A percentile compares a stretch with the other conserved stretches of the same genome.
Conservation (phyloP, 306 rosid genomes). For the Medicago lupulina region DNA sequence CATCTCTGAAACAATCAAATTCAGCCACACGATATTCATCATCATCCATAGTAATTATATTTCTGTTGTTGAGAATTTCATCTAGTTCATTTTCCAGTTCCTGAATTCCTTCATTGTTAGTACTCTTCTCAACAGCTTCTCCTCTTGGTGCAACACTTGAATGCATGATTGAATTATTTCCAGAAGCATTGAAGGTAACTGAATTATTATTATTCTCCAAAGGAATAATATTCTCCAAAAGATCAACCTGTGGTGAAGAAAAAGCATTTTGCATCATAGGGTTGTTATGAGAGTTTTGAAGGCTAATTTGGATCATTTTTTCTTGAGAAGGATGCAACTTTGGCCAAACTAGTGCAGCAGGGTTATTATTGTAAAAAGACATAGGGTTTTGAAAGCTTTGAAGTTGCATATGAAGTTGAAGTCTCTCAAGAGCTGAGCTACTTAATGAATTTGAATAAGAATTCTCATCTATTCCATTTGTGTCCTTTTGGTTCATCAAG, state of each 20-base stretch:
- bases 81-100: slow-evolving; percentile 65
- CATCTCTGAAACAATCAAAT: slow-evolving; percentile 76
- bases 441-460: slow-evolving; percentile 57
- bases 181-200: slow-evolving; percentile 39
- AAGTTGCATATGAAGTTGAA: slow-evolving; percentile 96
- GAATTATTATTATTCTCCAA: slow-evolving; percentile 43
- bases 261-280: slow-evolving; percentile 47
- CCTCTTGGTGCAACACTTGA: slow-evolving; percentile 39
- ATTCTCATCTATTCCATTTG: slow-evolving; percentile 47
- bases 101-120: slow-evolving; percentile 41
- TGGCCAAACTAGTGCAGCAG: slow-evolving; percentile 66
- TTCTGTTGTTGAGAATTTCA: slow-evolving; percentile 59
- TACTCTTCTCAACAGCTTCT: slow-evolving; percentile 39
- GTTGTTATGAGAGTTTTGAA: neutral
- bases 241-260: slow-evolving; percentile 42
- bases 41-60: slow-evolving; percentile 24
- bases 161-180: slow-evolving; percentile 37
- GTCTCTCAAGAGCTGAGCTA: slow-evolving; percentile 89
- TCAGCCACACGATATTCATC: slow-evolving; percentile 28
- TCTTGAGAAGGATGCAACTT: slow-evolving; percentile 82
- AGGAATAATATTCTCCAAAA: slow-evolving; percentile 44
- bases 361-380: slow-evolving; percentile 59
- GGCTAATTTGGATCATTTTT: slow-evolving; percentile 58
- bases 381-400: slow-evolving; percentile 82
- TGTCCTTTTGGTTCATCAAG: slow-evolving; percentile 40